Conservation (phyloP, 75 land plant genomes). For the Pinus tabuliformis region DNA sequence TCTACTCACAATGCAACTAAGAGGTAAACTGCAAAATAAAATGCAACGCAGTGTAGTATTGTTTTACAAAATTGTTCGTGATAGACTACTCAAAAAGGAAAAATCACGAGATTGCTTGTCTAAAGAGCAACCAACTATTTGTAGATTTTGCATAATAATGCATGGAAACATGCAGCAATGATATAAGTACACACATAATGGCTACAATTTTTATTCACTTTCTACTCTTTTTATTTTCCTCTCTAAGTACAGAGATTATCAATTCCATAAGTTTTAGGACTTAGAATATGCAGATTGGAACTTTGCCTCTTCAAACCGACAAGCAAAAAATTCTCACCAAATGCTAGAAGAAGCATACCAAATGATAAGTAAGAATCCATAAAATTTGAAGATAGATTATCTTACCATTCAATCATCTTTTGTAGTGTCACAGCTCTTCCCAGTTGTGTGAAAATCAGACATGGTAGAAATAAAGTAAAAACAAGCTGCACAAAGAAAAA, state of each 20-base stretch:
- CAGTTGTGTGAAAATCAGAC: slow-evolving; percentile 90
- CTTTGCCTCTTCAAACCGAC: not conserved
- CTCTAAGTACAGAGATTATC: not conserved
- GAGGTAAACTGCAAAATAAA: not conserved
- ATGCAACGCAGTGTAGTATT: not conserved
- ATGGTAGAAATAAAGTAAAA: slow-evolving; percentile 87
- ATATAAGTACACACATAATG: too few relatives aligned
- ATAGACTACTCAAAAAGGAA: not conserved
- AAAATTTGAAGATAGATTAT: not conserved
- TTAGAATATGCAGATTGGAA: not conserved
- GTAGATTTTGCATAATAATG: not conserved
- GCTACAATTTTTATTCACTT: not conserved
- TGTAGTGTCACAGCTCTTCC: slow-evolving; percentile 82
- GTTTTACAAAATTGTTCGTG: not conserved
- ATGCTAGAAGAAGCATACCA: not conserved
- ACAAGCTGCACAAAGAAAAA: slow-evolving; percentile 69
- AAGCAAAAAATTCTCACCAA: not conserved
- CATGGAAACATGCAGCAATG: too few relatives aligned
- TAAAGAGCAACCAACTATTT: not conserved
- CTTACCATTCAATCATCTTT: slow-evolving; percentile 89
- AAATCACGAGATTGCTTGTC: not conserved
- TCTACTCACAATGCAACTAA: not conserved
- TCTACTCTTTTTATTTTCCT: not conserved
- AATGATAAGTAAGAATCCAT: not conserved
- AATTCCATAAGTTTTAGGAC: not conserved